Base-by-base conservation (phyloP, 78 protist species). In the Dictyostelium intermedium region DNA sequence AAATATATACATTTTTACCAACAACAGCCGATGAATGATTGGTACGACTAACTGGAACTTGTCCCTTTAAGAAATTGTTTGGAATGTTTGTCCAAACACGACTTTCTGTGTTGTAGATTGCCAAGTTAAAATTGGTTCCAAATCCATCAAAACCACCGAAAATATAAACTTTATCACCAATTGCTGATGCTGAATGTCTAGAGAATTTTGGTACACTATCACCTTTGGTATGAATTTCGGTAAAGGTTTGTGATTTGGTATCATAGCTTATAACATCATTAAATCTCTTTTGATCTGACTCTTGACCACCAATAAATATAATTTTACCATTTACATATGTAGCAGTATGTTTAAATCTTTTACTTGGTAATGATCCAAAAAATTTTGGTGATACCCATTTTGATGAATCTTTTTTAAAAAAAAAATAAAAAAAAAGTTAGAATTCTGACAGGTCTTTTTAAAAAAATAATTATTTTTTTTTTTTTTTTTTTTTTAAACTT, bases 121-220 rank as follows among this genome's bases (percentile, higher is more conserved):
- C 86, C 27, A 92, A 53, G 37, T 92, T 91, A 82, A 84, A 92
- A 77, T 85, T 80, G 18, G 84, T 79, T 30, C 91, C 84, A 35
- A 80, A 74, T 20, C 96, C 96, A 85, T 92, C 96, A 32, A 85
- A 92, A 20, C 96, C 96, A 72, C 96, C 96, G 61, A 92, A 92
- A 25, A 92, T 53, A 35, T 76, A 92, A 11, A 92, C 73, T 11
- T 70, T 92, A 2, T 85, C 74, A 50, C 66, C 92, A n/a, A 92
- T 43, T 9, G 73, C 20, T 2, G 53, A 41, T 4, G 96, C 50
- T 14, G 92, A 74, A 39, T 92, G 96, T 69, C 91, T 72, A 3
- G 92, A 84, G 23, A 92, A 85, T 2, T 84, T 83, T 20, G 96
- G 96, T 5, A 85, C 92, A 6, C 32, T 34, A 47, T 89, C 93